Conservation (phyloP, 805 yeast species). For the Candida manassasensis region DNA sequence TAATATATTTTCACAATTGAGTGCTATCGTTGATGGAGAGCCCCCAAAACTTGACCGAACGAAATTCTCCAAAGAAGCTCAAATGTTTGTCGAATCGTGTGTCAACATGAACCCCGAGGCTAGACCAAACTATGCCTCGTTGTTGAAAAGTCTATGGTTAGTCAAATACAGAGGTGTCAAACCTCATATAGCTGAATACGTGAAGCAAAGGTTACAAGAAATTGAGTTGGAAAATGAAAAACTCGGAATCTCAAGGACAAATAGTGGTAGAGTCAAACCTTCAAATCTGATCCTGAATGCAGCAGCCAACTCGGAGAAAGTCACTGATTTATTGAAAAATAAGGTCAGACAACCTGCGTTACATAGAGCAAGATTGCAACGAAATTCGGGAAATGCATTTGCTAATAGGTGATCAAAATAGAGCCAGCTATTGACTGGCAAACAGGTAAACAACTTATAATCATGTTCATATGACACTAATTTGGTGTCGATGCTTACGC, state of each 20-base stretch:
- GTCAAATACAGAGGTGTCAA: constrained; percentile 39
- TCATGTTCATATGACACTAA: too few relatives aligned
- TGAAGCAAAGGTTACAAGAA: constrained; percentile 15
- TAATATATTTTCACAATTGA: constrained; percentile 85
- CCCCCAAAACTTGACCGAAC: constrained; percentile 76
- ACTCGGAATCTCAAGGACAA: constrained; percentile 13
- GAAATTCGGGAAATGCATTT: constrained; percentile 13
- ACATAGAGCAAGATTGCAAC: constrained; percentile 37
- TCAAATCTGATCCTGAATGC: constrained; percentile 5
- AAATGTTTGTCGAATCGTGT: constrained; percentile 72
- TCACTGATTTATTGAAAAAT: constrained; percentile 33
- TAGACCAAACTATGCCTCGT: constrained; percentile 75
- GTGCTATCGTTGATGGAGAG: constrained; percentile 95
- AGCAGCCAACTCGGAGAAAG: constrained; percentile 26
- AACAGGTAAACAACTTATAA: too few relatives aligned
- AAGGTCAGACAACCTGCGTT: constrained; percentile 39
- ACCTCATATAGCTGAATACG: constrained; percentile 28
- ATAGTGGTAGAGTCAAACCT: constrained; percentile 8
- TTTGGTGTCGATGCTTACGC: too few relatives aligned
- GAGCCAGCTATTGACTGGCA: too few relatives aligned
- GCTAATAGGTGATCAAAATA: constrained; percentile 8
- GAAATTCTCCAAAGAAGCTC: constrained; percentile 69
- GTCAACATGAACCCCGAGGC: constrained; percentile 73
- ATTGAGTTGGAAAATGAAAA: constrained; percentile 9
- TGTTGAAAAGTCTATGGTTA: constrained; percentile 84